Evolutionary conservation across 345 rosid species (phyloP).

Genomic region (Mangifera indica): DNA sequence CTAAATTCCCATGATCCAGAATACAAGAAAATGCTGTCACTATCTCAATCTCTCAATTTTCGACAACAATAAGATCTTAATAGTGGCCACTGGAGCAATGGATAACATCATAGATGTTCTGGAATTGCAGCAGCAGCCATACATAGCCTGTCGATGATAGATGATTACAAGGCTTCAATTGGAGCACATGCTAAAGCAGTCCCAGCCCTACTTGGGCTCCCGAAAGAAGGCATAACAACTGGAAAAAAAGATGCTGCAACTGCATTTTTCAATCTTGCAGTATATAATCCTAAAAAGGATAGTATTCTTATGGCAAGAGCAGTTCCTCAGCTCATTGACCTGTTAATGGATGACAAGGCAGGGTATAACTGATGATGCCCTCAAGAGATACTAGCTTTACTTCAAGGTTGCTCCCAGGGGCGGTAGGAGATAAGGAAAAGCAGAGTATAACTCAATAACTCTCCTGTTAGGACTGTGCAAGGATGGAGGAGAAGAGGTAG

Average conservation of each 20-base stretch:
- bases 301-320: conserved; percentile 43
- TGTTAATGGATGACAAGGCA: conserved; percentile 64
- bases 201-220: conserved; percentile 45
- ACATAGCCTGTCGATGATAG: conserved; percentile 58
- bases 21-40: conserved; percentile 72
- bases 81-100: conserved; percentile 68
- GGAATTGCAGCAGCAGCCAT: conserved; percentile 63
- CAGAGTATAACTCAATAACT: conserved; percentile 49
- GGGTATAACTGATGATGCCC: conserved; percentile 65
- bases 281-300: conserved; percentile 48
- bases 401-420: conserved; percentile 48
- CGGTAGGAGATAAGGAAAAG: conserved; percentile 47
- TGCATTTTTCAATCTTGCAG: conserved; percentile 52
- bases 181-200: conserved; percentile 50
- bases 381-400: conserved; percentile 45
- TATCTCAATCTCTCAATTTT: conserved; percentile 65
- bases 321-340: conserved; percentile 53
- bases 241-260: conserved; percentile 66
- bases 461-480: conserved; percentile 60
- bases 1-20: conserved; percentile 50
- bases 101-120: conserved; percentile 50
- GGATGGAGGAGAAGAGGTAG: conserved; percentile 63
- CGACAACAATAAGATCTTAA: conserved; percentile 59
- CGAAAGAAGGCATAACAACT: conserved; percentile 51
- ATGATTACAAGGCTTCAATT: conserved; percentile 48